Percentiles rank a stretch among this genome's conserved stretches.
Conservation (phyloP, 495 filamentous ascomycete species). For the Cenococcum geophilum region DNA sequence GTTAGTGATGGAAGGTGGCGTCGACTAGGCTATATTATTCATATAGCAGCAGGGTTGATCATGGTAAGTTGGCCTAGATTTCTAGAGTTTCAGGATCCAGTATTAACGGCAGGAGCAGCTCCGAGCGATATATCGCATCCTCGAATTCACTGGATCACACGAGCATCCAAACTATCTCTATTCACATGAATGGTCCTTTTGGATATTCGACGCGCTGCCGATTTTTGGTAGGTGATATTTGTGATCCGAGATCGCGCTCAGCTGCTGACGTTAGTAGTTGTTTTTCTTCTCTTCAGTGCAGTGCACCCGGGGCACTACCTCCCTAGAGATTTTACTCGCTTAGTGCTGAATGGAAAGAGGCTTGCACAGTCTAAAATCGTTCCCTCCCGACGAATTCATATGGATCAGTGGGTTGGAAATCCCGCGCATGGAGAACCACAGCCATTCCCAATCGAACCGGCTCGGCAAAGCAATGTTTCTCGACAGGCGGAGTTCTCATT, state of each 20-base stretch:
- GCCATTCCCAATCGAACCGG: too few species aligned
- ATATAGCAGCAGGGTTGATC: background rate
- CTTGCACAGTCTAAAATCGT: background rate
- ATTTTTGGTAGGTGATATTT: background rate
- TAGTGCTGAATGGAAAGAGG: background rate
- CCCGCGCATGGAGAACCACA: too few species aligned
- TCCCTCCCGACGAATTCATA: background rate
- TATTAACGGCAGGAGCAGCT: background rate
- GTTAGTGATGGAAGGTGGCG: background rate
- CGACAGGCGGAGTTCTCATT: background rate
- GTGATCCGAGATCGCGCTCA: too few species aligned
- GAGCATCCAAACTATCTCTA: background rate
- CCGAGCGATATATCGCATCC: background rate
- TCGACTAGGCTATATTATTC: background rate
- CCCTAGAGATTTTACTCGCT: background rate
- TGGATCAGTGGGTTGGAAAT: background rate
- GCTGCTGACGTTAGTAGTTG: background rate
- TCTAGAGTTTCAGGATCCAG: background rate
- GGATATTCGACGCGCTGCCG: background rate
- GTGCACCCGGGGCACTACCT: background rate
- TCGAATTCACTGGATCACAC: background rate
- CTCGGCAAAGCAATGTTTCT: background rate
- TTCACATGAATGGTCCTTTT: background rate
- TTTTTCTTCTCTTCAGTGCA: background rate
- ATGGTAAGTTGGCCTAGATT: background rate